A percentile compares a stretch with the other conserved stretches of the same genome.
Conservation (phyloP, 2,329 filamentous ascomycete genomes). For the Fusarium virguliforme region DNA sequence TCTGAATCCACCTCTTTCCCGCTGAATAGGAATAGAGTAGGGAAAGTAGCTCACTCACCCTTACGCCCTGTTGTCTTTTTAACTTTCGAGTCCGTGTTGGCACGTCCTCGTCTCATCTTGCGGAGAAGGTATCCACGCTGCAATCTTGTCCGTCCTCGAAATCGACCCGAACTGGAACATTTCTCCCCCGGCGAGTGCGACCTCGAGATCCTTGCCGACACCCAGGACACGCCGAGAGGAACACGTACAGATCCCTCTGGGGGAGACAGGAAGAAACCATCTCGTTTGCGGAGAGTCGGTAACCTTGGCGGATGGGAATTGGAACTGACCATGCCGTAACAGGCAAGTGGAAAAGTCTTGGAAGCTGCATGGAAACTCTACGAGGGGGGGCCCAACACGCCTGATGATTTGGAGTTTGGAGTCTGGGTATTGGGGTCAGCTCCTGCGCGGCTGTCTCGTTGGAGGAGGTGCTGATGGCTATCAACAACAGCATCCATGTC, state of each 20-base stretch:
- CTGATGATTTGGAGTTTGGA: slow-evolving; percentile 31
- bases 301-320: slow-evolving; percentile 36
- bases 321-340: slow-evolving; percentile 27
- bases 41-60: slow-evolving; percentile 21
- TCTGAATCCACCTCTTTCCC: slow-evolving; percentile 38
- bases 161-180: not conserved
- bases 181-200: not conserved
- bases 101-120: slow-evolving; percentile 9
- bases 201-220: slow-evolving; percentile 2
- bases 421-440: slow-evolving; percentile 36
- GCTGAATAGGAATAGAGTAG: slow-evolving; percentile 39
- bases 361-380: slow-evolving; percentile 32
- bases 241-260: slow-evolving; percentile 3
- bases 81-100: slow-evolving; percentile 8
- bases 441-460: not conserved
- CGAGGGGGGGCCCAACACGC: not conserved
- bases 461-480: not conserved
- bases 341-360: slow-evolving; percentile 45
- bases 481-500: slow-evolving; percentile 10
- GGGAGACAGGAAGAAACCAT: slow-evolving; percentile 13
- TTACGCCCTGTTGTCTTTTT: not conserved
- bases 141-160: not conserved
- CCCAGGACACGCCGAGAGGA: slow-evolving; percentile 14
- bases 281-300: slow-evolving; percentile 24
- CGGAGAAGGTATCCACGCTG: not conserved